Base-by-base conservation (phyloP, 805 yeast genomes). In the Starmera quercuum region DNA sequence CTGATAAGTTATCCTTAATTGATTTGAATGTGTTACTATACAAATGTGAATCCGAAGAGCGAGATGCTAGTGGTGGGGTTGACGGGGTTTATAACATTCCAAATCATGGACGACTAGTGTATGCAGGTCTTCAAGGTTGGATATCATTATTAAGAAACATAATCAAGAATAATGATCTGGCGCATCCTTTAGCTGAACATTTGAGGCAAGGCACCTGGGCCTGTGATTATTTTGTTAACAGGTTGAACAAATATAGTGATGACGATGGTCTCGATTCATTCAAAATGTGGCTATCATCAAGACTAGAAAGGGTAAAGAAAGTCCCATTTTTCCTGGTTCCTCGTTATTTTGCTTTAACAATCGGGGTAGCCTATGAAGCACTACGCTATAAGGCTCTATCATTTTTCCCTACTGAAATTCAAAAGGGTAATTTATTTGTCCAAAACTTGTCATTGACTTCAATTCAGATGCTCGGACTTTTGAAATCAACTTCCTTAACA, bases 61-160 rank as follows among this genome's bases (percentile, higher is more conserved):
- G 86, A 16, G 96, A 88, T 51, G 71, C 76, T 10, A 75, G 88
- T 44, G 69, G 59, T 16, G 95, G 95, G 6, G 46, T 56, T 7
- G 78, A 71, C 29, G 95, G 96, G 8, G 73, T 73, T 1, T 90
- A 92, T 58, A 54, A 59, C 31, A 66, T 90, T 30, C 97, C 97
- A 1, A 64, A 69, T 20, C 63, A 70, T 54, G 97, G 97, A 0
- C 63, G 64, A 12, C 61, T 88, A 30, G 81, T 77, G 0, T 90
- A 85, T 56, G 88, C 95, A 26, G 98, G 98, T 9, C 61, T 92
- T 16, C 94, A 86, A 56, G 97, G 98, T 2, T 90, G 95, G 95
- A 73, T 78, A 30, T 66, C 85, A 0, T 79, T 77, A 1, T 57
- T 90, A 43, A 68, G 73, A 36, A 54, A 63, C 20, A 71, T 86